A percentile compares a stretch with the other conserved stretches of the same genome.
These are phyloP conservation scores for Pseudogymnoascus sp. DNA, from an alignment of 2,329 filamentous ascomycete species.

Conservation along the genomic window DNA sequence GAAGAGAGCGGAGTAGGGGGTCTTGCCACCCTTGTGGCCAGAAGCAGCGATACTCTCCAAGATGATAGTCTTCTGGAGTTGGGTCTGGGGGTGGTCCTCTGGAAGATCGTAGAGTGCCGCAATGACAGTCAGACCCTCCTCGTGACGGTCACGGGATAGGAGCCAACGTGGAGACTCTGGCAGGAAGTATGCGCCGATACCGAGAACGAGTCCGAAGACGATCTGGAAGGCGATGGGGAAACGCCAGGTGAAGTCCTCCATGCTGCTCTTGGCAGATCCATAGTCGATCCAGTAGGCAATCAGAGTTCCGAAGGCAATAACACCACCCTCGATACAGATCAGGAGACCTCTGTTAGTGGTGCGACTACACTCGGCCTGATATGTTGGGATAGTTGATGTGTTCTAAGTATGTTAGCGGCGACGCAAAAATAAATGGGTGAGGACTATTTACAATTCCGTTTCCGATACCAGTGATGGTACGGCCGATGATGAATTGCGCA, in stretches of 20 bases:
- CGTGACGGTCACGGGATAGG: constrained; percentile 89
- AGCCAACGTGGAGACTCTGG: constrained; percentile 97
- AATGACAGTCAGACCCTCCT: constrained; percentile 95
- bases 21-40: constrained; percentile 24
- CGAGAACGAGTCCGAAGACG: constrained; percentile 79
- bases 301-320: constrained; percentile 57
- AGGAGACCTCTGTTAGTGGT: constrained; percentile 38
- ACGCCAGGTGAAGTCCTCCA: constrained; percentile 79
- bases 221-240: constrained; percentile 86
- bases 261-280: constrained; percentile 74
- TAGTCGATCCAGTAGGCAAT: constrained; percentile 98
- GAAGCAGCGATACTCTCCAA: constrained; percentile 32
- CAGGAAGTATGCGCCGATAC: constrained; percentile 76
- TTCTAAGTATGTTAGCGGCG: constrained; percentile 22
- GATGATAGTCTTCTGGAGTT: constrained; percentile 27
- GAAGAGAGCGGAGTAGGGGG: constrained; percentile 36
- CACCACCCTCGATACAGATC: constrained; percentile 46
- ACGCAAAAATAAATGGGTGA: neutral
- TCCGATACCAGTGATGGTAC: constrained; percentile 42
- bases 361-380: constrained; percentile 50
- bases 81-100: constrained; percentile 35
- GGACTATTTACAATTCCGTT: constrained; percentile 35
- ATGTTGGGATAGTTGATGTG: constrained; percentile 45
- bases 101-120: constrained; percentile 76
- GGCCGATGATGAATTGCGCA: constrained; percentile 47